Evolutionary conservation across 2,329 filamentous ascomycete species (phyloP).

Genomic region (Raffaelea ambrosiae): DNA sequence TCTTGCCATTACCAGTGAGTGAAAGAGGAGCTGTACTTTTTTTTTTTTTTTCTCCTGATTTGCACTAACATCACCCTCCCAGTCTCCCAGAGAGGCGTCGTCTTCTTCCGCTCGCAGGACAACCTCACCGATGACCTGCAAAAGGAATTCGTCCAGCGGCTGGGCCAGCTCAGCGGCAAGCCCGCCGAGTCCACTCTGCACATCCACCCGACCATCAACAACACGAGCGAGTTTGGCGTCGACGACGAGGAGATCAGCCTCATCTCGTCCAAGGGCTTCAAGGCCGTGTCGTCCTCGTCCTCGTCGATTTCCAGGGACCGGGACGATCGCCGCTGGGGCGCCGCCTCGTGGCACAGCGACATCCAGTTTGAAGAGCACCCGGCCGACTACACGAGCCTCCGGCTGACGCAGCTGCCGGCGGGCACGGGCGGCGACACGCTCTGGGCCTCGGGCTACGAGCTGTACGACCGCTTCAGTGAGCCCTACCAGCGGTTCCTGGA

Average conservation of each 20-base stretch:
- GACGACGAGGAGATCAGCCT: constrained; percentile 46
- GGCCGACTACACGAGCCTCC: constrained; percentile 43
- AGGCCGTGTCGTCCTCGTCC: constrained; percentile 38
- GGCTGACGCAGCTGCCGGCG: constrained; percentile 35
- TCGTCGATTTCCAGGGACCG: constrained; percentile 27
- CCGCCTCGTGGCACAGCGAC: constrained; percentile 41
- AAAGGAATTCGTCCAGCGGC: constrained; percentile 39
- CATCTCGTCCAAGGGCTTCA: too few relatives aligned
- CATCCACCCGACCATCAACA: constrained; percentile 44
- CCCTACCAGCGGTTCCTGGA: constrained; percentile 39
- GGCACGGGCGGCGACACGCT: constrained; percentile 29
- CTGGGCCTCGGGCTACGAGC: constrained; percentile 33
- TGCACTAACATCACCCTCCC: constrained; percentile 15
- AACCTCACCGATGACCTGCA: constrained; percentile 35
- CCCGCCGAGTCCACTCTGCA: constrained; percentile 32
- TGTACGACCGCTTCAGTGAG: constrained; percentile 38
- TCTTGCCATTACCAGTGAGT: constrained; percentile 56
- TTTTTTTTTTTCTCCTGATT: background rate
- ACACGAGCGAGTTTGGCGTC: constrained; percentile 39
- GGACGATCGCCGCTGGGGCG: constrained; percentile 15
- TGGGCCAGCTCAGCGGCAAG: constrained; percentile 33
- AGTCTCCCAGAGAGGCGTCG: constrained; percentile 44
- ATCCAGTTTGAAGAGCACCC: constrained; percentile 37
- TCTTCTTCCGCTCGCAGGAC: constrained; percentile 44
- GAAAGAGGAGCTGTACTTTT: background rate